Evolutionary conservation across 192 early-diverging fungal genomes (phyloP).

Genomic region (Mortierella claussenii): DNA sequence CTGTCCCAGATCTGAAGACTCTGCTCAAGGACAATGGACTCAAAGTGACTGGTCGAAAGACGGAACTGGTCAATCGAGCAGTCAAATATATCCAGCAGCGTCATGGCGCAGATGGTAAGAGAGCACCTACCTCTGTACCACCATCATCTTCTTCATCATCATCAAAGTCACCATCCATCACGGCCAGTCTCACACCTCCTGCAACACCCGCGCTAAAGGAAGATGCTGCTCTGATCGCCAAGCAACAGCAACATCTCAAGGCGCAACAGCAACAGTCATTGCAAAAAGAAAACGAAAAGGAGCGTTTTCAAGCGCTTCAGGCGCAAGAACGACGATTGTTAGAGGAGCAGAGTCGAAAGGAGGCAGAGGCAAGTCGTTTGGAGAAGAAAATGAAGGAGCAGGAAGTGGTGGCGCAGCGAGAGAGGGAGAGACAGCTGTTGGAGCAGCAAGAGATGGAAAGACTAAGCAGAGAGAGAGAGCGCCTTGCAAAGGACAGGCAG

Average conservation of each 20-base stretch:
- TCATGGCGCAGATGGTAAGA: not conserved
- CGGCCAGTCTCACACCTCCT: too few relatives aligned
- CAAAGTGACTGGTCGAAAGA: conserved; percentile 24
- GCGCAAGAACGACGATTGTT: conserved; percentile 16
- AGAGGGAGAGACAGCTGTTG: conserved; percentile 7
- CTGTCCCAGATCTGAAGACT: not conserved
- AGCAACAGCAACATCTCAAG: conserved; percentile 4
- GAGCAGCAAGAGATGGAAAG: conserved; percentile 18
- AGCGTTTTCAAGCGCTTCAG: not conserved
- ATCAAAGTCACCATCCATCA: too few relatives aligned
- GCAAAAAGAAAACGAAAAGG: conserved; percentile 3
- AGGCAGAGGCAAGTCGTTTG: conserved; percentile 9
- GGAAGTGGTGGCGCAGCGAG: conserved; percentile 20
- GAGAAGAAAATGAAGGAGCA: conserved; percentile 21
- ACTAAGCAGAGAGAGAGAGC: conserved; percentile 1
- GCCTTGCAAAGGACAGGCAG: too few relatives aligned
- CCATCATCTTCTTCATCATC: not conserved
- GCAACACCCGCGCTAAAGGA: not conserved
- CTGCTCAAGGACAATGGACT: conserved; percentile 30
- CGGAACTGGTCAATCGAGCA: conserved; percentile 17
- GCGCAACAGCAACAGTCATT: conserved; percentile 10
- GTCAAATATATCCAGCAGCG: conserved; percentile 5
- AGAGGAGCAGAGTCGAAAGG: conserved; percentile 22
- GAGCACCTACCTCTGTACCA: not conserved
- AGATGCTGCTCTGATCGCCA: not conserved